Percentiles rank a stretch among this genome's conserved stretches.
Conservation (phyloP, 495 filamentous ascomycete genomes). For the Hypoxylon subgilvum region DNA sequence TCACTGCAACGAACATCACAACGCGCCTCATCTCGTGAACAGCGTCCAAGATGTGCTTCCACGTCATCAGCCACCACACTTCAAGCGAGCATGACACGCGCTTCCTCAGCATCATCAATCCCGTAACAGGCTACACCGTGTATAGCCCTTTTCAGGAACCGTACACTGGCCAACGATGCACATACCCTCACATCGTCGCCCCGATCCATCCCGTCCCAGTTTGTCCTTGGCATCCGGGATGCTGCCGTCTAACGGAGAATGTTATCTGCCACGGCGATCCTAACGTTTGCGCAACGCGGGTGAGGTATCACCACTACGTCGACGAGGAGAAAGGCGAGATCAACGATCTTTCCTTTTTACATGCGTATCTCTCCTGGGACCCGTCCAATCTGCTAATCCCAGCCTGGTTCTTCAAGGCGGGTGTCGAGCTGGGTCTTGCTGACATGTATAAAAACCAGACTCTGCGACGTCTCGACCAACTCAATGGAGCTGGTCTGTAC, state of each 20-base stretch:
- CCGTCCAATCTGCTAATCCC: neutral
- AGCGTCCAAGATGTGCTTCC: too few species aligned
- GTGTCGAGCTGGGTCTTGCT: constrained; percentile 17
- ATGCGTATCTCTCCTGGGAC: neutral
- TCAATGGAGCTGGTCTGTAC: neutral
- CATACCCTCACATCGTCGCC: neutral
- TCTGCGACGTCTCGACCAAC: neutral
- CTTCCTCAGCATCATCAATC: constrained; percentile 15
- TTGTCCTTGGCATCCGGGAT: constrained; percentile 21
- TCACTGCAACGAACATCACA: too few species aligned
- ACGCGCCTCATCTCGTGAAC: too few species aligned
- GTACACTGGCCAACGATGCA: neutral
- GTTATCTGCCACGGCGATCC: neutral
- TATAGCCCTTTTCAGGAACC: constrained; percentile 30
- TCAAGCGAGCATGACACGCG: constrained; percentile 23
- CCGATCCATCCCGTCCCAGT: neutral
- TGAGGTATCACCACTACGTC: constrained; percentile 30
- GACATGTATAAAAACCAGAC: neutral
- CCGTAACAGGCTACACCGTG: constrained; percentile 25
- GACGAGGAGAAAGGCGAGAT: constrained; percentile 1
- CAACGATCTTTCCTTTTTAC: constrained; percentile 2
- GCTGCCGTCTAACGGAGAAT: constrained; percentile 19
- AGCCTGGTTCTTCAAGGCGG: constrained; percentile 19
- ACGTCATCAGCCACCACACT: constrained; percentile 23
- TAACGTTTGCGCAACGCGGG: neutral